A percentile compares a stretch with the other conserved stretches of the same genome.
These are phyloP conservation scores for Panicum miliaceum DNA, from an alignment of 176 grass and related monocot species.

Conservation along the genomic window DNA sequence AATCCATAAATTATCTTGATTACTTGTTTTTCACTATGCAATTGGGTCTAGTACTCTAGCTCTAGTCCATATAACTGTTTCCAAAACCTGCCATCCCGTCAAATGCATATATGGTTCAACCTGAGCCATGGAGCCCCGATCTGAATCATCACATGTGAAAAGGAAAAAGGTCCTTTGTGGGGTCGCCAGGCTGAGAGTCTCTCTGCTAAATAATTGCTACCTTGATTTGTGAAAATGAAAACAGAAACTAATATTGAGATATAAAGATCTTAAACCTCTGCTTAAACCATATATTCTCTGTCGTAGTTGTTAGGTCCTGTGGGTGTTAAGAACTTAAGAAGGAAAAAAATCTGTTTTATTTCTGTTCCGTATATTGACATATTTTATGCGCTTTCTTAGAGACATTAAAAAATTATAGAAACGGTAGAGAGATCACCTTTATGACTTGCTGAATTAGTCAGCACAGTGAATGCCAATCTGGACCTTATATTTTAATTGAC, in stretches of 20 bases:
- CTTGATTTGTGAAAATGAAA: conserved; percentile 36
- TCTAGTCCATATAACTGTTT: background rate
- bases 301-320: background rate
- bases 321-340: background rate
- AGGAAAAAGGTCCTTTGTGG: background rate
- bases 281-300: background rate
- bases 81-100: background rate
- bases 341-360: background rate
- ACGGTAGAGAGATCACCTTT: background rate
- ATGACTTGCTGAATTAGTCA: background rate
- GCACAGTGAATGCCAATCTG: background rate
- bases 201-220: background rate
- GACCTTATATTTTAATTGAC: background rate
- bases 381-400: background rate
- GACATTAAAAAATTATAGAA: background rate
- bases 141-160: background rate
- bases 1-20: conserved; percentile 13
- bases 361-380: background rate
- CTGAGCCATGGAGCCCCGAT: background rate
- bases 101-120: conserved; percentile 1
- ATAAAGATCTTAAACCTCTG: background rate
- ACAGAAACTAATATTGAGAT: background rate
- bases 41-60: background rate
- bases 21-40: background rate
- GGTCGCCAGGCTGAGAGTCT: background rate